Percentiles rank a stretch among this genome's conserved stretches.
phyloP scores from a whole-genome alignment of 768 basidiomycete species.

The Agrocybe chaxingu region DNA sequence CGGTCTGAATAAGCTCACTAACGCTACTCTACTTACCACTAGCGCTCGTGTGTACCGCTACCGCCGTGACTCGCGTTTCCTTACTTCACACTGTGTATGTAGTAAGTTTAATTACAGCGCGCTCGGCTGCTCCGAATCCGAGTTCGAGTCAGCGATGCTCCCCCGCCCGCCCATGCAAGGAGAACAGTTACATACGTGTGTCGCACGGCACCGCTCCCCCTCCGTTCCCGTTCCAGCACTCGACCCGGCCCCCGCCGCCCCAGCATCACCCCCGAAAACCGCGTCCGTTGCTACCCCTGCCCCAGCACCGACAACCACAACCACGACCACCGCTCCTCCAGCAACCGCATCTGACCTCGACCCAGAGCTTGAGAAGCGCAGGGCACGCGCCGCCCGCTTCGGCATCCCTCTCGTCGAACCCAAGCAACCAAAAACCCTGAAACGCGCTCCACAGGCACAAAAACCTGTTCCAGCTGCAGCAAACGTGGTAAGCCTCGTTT shows the following conservation, averaged over 20 bases:
- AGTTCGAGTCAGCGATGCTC: too few species aligned
- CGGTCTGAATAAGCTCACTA: too few species aligned
- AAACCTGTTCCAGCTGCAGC: constrained; percentile 5
- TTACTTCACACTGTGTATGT: too few species aligned
- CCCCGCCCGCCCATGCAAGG: too few species aligned
- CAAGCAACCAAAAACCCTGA: constrained; percentile 21
- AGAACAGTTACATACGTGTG: too few species aligned
- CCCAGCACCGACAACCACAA: constrained; percentile 1
- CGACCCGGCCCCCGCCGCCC: not conserved
- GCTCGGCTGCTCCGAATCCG: too few species aligned
- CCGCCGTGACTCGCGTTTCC: too few species aligned
- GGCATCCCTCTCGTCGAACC: constrained; percentile 58
- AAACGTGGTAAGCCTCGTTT: constrained; percentile 22
- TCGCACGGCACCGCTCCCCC: too few species aligned
- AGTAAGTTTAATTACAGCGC: too few species aligned
- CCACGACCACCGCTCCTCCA: not conserved
- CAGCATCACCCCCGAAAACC: not conserved
- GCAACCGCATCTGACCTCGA: constrained; percentile 26
- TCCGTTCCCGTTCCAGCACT: not conserved
- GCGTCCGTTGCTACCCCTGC: not conserved
- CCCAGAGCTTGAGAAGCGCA: constrained; percentile 53
- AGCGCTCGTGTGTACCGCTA: too few species aligned
- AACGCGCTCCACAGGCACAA: constrained; percentile 3
- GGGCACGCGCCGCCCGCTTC: constrained; percentile 65
- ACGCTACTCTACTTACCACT: too few species aligned